phyloP scores from a whole-genome alignment of 179 eudicot genomes.

The Spergularia azorica region DNA sequence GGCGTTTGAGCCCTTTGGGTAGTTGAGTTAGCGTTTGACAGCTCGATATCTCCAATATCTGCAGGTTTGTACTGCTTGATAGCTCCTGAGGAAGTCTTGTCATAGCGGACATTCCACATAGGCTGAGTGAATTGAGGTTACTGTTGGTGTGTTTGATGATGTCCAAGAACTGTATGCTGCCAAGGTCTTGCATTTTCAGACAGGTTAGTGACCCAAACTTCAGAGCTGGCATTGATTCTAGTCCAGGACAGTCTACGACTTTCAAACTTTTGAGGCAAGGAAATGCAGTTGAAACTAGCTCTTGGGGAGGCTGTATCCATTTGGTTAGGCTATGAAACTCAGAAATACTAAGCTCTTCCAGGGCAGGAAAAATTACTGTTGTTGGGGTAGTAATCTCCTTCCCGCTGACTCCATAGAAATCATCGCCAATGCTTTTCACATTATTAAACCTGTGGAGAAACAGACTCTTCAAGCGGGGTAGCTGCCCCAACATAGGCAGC shows the following conservation, averaged over 20 bases:
- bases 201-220: background rate
- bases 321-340: background rate
- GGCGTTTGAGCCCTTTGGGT: background rate
- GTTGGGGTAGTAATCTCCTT: background rate
- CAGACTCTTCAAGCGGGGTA: background rate
- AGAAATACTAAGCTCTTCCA: background rate
- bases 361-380: background rate
- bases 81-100: background rate
- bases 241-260: background rate
- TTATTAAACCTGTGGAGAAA: background rate
- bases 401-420: background rate
- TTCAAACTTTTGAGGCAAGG: background rate
- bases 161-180: background rate
- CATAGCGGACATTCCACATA: background rate
- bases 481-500: background rate
- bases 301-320: background rate
- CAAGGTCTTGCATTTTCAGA: conserved; percentile 2
- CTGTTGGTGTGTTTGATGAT: background rate
- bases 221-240: background rate
- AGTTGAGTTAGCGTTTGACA: background rate
- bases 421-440: background rate
- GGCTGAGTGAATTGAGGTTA: background rate
- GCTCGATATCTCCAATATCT: background rate
- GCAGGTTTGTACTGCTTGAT: background rate
- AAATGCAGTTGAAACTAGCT: background rate